A percentile compares a stretch with the other conserved stretches of the same genome.
These are phyloP conservation scores for Mangifera indica DNA, from an alignment of 345 rosid genomes.

Conservation along the genomic window DNA sequence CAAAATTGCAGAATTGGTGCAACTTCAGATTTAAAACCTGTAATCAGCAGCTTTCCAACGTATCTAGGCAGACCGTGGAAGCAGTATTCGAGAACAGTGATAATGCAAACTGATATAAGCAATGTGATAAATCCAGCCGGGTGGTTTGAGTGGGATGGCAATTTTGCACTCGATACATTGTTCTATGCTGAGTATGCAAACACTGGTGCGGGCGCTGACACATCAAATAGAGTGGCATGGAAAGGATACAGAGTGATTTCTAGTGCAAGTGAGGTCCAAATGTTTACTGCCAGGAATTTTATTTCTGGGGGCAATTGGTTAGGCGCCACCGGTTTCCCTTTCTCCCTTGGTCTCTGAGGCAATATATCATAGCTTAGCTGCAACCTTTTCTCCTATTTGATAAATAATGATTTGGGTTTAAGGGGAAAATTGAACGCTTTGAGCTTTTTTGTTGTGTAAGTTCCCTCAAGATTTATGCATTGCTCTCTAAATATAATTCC, in stretches of 20 bases:
- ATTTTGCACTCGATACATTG: constrained; percentile 60
- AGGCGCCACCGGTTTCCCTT: constrained; percentile 63
- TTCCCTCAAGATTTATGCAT: background rate
- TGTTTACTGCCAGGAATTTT: constrained; percentile 51
- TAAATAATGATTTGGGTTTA: background rate
- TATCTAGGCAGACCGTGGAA: constrained; percentile 84
- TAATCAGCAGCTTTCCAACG: constrained; percentile 29
- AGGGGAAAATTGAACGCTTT: background rate
- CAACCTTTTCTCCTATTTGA: background rate
- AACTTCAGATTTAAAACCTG: constrained; percentile 48
- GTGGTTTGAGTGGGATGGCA: constrained; percentile 61
- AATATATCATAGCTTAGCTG: background rate
- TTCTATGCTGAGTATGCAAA: constrained; percentile 60
- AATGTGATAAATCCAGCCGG: constrained; percentile 60
- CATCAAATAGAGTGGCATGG: constrained; percentile 58
- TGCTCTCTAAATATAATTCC: background rate
- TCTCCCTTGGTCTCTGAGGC: constrained; percentile 43
- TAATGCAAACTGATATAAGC: constrained; percentile 58
- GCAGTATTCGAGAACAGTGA: constrained; percentile 53
- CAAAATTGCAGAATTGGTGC: constrained; percentile 70
- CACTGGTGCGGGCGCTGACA: constrained; percentile 58
- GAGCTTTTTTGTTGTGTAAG: background rate
- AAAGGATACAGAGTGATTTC: constrained; percentile 48
- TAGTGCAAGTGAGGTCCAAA: constrained; percentile 34
- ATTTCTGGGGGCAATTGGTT: constrained; percentile 59